Conservation (phyloP, 257 asterid species). For the Ilex aquifolium region DNA sequence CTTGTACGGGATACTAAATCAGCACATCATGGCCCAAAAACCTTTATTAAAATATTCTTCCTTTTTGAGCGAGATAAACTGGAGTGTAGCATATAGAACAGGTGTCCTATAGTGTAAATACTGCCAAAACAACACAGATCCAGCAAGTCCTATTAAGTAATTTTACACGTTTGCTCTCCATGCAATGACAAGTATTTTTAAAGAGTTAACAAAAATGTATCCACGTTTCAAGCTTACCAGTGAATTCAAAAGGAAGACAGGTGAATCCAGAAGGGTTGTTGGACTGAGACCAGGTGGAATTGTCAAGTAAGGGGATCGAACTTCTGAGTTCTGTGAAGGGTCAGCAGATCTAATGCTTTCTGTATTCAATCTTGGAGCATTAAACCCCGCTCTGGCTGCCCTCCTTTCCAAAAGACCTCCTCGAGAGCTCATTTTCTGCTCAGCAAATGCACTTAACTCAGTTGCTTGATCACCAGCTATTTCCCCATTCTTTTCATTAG, state of each 20-base stretch:
- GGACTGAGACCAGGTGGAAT: conserved; percentile 90
- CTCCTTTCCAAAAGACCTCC: conserved; percentile 79
- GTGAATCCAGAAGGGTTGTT: conserved; percentile 71
- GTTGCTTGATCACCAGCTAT: conserved; percentile 21
- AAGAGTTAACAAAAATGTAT: neutral
- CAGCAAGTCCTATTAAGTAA: no score
- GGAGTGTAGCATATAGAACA: no score
- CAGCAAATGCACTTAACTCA: conserved; percentile 24
- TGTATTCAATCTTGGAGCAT: conserved; percentile 70
- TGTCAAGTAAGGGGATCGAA: conserved; percentile 59
- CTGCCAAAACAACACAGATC: no score
- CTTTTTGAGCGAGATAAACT: no score
- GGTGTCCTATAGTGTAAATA: no score
- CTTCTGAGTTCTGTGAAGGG: conserved; percentile 40
- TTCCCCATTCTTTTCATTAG: conserved; percentile 13
- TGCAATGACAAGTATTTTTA: no score
- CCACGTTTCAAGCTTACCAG: conserved; percentile 33
- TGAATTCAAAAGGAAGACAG: conserved; percentile 66
- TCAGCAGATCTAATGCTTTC: conserved; percentile 48
- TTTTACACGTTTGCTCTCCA: no score
- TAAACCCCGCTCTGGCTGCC: conserved; percentile 86
- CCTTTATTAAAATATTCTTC: no score
- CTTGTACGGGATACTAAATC: no score
- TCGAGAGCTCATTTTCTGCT: conserved; percentile 29
- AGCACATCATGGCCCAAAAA: no score